A percentile compares a stretch with the other conserved stretches of the same genome.
These are phyloP conservation scores for Trichoderma semiorbis DNA, from an alignment of 2,329 filamentous ascomycete species.

Conservation along the genomic window DNA sequence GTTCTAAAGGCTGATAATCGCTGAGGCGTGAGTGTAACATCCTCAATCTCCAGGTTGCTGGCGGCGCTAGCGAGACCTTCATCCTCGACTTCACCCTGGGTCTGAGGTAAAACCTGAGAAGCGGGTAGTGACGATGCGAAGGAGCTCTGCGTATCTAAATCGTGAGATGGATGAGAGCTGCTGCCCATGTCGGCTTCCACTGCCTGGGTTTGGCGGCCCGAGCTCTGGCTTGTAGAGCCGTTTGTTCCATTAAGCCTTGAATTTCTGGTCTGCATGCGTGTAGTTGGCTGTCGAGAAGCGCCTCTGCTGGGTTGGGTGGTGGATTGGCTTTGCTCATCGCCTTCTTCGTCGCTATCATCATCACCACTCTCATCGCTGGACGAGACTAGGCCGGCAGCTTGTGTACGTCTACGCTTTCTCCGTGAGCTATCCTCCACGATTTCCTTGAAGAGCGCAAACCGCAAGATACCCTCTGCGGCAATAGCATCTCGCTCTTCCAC, in stretches of 20 bases:
- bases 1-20: conserved; percentile 74
- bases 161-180: conserved; percentile 37
- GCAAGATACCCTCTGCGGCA: conserved; percentile 82
- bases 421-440: conserved; percentile 74
- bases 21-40: conserved; percentile 52
- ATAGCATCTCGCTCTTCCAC: conserved; percentile 88
- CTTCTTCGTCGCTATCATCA: conserved; percentile 53
- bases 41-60: conserved; percentile 41
- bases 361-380: conserved; percentile 57
- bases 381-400: conserved; percentile 50
- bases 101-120: conserved; percentile 60
- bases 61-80: conserved; percentile 44
- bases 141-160: conserved; percentile 52
- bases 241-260: conserved; percentile 31
- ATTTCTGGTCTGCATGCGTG: conserved; percentile 18
- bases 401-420: conserved; percentile 76
- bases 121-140: conserved; percentile 77
- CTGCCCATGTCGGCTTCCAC: conserved; percentile 33
- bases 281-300: conserved; percentile 31
- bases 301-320: conserved; percentile 46
- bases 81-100: conserved; percentile 41
- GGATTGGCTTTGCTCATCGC: conserved; percentile 56
- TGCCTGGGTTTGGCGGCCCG: conserved; percentile 30
- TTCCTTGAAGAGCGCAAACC: conserved; percentile 97
- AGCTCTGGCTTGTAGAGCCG: neutral